Evolutionary conservation across 441 rosid species (phyloP).

Genomic region (Geranium incanum): DNA sequence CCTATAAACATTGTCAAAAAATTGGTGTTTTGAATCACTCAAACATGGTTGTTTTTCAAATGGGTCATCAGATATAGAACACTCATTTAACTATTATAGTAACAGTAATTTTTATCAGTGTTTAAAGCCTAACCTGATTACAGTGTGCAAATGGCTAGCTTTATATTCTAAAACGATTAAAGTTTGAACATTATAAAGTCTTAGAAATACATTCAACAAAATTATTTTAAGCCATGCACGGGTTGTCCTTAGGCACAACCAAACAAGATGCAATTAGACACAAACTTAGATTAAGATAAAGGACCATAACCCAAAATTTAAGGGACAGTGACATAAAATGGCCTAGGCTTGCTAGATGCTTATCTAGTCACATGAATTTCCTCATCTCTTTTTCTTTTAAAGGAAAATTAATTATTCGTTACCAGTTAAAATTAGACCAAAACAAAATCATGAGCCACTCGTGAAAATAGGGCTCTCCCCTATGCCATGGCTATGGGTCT

Average conservation of each 20-base stretch:
- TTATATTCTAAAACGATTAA: too few relatives aligned
- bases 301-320: background rate
- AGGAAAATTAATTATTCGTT: background rate
- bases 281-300: background rate
- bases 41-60: too few relatives aligned
- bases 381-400: background rate
- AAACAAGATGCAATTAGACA: background rate
- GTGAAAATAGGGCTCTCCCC: background rate
- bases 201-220: too few relatives aligned
- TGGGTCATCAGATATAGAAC: too few relatives aligned
- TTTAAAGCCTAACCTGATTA: too few relatives aligned
- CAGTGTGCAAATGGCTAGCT: too few relatives aligned
- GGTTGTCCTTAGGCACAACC: background rate
- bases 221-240: background rate
- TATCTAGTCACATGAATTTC: background rate
- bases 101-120: too few relatives aligned
- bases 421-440: background rate
- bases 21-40: too few relatives aligned
- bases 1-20: too few relatives aligned
- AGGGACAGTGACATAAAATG: background rate
- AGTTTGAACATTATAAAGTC: too few relatives aligned
- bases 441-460: background rate
- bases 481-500: background rate
- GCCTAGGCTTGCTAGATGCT: background rate
- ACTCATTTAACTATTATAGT: too few relatives aligned